Percentiles rank a stretch among this genome's conserved stretches.
Evolutionary conservation across 140 eudicot genomes (phyloP).

Genomic region (Bidens hawaiensis): DNA sequence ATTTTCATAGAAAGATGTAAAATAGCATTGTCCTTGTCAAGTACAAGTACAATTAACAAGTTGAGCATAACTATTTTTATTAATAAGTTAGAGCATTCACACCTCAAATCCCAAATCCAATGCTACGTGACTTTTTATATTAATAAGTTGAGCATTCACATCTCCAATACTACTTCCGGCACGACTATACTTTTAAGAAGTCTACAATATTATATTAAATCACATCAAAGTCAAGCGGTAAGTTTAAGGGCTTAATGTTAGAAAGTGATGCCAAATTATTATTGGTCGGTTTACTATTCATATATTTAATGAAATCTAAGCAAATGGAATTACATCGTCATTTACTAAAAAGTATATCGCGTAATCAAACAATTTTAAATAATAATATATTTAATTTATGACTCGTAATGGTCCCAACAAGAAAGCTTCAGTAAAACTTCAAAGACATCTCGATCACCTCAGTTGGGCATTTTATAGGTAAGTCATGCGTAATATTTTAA

Average conservation of each 20-base stretch:
- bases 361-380: not conserved
- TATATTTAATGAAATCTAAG: not conserved
- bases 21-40: not conserved
- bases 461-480: not conserved
- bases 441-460: not conserved
- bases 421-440: conserved; percentile 1
- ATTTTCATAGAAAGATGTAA: not conserved
- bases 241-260: not conserved
- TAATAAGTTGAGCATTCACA: not conserved
- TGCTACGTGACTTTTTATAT: not conserved
- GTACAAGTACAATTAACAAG: not conserved
- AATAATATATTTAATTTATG: not conserved
- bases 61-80: no score
- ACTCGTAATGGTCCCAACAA: not conserved
- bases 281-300: not conserved
- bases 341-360: not conserved
- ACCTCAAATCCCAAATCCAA: not conserved
- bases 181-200: not conserved
- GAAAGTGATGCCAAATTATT: not conserved
- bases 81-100: not conserved
- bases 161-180: not conserved
- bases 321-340: conserved; percentile 5
- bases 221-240: not conserved
- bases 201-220: not conserved
- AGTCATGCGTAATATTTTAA: not conserved